phyloP scores from a whole-genome alignment of 2,329 filamentous ascomycete species.

The Grosmannia clavigera region DNA sequence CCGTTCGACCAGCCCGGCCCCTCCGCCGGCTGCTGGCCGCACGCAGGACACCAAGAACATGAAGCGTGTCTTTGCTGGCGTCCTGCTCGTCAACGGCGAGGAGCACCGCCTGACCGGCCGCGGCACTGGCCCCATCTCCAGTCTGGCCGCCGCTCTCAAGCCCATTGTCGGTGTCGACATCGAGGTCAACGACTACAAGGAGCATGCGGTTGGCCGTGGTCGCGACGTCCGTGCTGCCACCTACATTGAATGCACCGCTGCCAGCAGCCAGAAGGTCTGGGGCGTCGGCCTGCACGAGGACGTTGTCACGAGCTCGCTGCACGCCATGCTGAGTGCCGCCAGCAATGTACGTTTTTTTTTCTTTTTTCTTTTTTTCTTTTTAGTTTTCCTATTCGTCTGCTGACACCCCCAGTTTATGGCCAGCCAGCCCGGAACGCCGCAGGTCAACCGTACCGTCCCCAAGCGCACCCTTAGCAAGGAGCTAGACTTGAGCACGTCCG shows the following conservation, averaged over 20 bases:
- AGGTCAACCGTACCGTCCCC: slow-evolving; percentile 33
- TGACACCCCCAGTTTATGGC: slow-evolving; percentile 49
- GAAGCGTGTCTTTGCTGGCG: slow-evolving; percentile 71
- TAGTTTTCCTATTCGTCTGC: background rate
- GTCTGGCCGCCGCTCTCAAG: slow-evolving; percentile 69
- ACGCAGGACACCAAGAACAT: slow-evolving; percentile 67
- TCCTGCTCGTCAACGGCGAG: slow-evolving; percentile 67
- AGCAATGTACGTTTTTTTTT: slow-evolving; percentile 55
- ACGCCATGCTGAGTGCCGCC: slow-evolving; percentile 74
- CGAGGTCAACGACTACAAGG: slow-evolving; percentile 90
- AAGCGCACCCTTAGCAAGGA: slow-evolving; percentile 32
- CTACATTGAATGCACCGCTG: slow-evolving; percentile 77
- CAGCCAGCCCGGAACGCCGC: slow-evolving; percentile 55
- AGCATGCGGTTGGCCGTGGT: slow-evolving; percentile 78
- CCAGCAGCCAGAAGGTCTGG: slow-evolving; percentile 63
- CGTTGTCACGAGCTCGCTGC: slow-evolving; percentile 79
- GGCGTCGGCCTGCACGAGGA: slow-evolving; percentile 87
- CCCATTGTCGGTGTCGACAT: slow-evolving; percentile 64
- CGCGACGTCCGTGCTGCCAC: slow-evolving; percentile 84
- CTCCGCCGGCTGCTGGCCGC: slow-evolving; percentile 51
- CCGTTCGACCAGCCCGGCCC: slow-evolving; percentile 61
- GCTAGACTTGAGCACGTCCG: slow-evolving; percentile 18
- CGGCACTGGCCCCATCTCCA: slow-evolving; percentile 85
- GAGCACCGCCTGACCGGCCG: slow-evolving; percentile 70
- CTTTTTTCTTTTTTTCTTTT: background rate